Conservation (phyloP, 768 basidiomycete genomes). For the Asterophora parasitica region DNA sequence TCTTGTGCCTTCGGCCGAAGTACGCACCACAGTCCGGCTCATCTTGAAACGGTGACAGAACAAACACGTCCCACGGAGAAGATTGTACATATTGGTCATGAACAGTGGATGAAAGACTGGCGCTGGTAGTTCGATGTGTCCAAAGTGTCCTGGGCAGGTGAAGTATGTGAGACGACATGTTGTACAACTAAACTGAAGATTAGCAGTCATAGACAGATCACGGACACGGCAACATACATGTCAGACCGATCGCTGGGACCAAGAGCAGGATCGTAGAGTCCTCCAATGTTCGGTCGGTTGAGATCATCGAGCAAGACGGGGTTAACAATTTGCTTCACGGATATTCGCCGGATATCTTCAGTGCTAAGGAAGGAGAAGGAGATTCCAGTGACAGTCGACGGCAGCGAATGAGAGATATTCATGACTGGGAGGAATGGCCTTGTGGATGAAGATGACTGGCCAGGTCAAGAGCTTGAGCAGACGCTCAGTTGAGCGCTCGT, state of each 20-base stretch:
- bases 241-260: constrained; percentile 88
- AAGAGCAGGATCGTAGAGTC: constrained; percentile 92
- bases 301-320: constrained; percentile 90
- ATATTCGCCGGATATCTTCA: constrained; percentile 85
- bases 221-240: constrained; percentile 56
- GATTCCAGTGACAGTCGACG: constrained; percentile 77
- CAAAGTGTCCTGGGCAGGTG: constrained; percentile 96
- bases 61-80: constrained; percentile 84
- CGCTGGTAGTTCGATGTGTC: constrained; percentile 92
- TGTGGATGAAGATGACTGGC: constrained; percentile 6
- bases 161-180: constrained; percentile 93
- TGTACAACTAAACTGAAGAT: constrained; percentile 58
- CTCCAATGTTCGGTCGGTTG: constrained; percentile 86
- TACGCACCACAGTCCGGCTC: constrained; percentile 59
- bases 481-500: neutral
- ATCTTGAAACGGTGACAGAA: constrained; percentile 94
- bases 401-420: constrained; percentile 89
- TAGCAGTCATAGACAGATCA: constrained; percentile 9
- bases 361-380: constrained; percentile 92
- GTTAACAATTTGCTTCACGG: constrained; percentile 97
- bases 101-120: constrained; percentile 97
- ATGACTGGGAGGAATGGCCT: constrained; percentile 33
- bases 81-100: constrained; percentile 83
- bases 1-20: neutral
- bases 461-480: constrained; percentile 9